These are phyloP conservation scores for Saccharomyces hybrid DNA, from an alignment of 1,139 yeast genomes.

Conservation along the genomic window DNA sequence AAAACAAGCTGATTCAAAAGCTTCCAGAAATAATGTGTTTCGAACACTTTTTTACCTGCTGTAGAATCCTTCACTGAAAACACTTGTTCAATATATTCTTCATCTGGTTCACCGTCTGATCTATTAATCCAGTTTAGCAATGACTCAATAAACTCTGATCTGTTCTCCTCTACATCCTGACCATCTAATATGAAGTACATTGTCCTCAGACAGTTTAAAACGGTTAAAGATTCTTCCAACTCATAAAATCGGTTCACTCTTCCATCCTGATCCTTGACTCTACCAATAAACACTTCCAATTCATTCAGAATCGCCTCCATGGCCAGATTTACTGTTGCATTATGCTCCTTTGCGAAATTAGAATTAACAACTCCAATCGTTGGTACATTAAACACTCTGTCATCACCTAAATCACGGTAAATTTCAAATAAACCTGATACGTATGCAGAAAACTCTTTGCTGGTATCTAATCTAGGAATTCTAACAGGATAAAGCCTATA, in stretches of 20 bases:
- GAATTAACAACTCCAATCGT: constrained; percentile 35
- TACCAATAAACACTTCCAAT: constrained; percentile 29
- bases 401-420: constrained; percentile 35
- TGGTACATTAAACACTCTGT: constrained; percentile 33
- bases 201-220: constrained; percentile 53
- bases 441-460: constrained; percentile 35
- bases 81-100: constrained; percentile 35
- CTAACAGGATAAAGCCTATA: constrained; percentile 35
- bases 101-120: constrained; percentile 54
- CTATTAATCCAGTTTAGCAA: constrained; percentile 58
- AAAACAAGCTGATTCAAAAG: constrained; percentile 49
- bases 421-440: constrained; percentile 35
- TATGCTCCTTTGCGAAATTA: constrained; percentile 31
- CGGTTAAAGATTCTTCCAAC: constrained; percentile 42
- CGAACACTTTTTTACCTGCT: constrained; percentile 39
- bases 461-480: constrained; percentile 35
- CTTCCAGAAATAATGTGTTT: constrained; percentile 59
- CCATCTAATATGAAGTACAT: constrained; percentile 41
- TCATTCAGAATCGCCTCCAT: constrained; percentile 32
- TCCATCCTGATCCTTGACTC: constrained; percentile 16
- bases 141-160: constrained; percentile 20
- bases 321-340: constrained; percentile 32
- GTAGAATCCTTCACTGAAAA: constrained; percentile 10
- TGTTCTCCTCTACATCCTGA: constrained; percentile 38
- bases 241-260: constrained; percentile 32